Base-by-base conservation (phyloP, 2,329 filamentous ascomycete genomes). In the Apiospora hydei region DNA sequence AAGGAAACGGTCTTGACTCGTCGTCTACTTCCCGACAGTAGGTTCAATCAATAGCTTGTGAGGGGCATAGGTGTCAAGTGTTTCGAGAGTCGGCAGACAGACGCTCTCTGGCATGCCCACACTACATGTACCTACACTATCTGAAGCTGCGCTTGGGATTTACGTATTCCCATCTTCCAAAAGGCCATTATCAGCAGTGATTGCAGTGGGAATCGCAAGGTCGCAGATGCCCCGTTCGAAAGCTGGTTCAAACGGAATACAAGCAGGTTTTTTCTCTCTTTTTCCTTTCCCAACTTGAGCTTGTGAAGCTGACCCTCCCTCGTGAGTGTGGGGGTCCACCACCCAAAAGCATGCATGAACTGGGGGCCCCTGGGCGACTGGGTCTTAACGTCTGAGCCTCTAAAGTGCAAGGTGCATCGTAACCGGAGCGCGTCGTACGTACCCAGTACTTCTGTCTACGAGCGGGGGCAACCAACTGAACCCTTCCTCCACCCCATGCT, bases 311-410 rank as follows among this genome's bases (percentile, higher is more conserved):
- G 57, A 64, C 57, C 57, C 57, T 64, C 57, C 57, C 57, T 41
- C 34, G 57, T 41, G 57, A 64, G 57, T 64, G 57, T 64, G 57
- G 57, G 57, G 57, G 57, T 64, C 57, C 57, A 64, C 57, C 57
- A 64, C 57, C 57, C 57, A 64, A 41, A 64, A 41, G 57, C 57
- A 64, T 64, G 57, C 57, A 64, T 64, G 57, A 64, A 64, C 57
- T 64, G 57, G 57, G 57, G 57, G 30, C 34, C 47, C 51, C 57
- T 64, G 57, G 30, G 7, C 34, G 21, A 41, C 18, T 64, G 57
- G 57, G 57, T 64, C 57, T 34, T 41, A 64, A 64, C 21, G 57
- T 34, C 57, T 41, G 57, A 64, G 57, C 30, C 57, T 64, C 57
- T 64, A 41, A 64, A 18, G 57, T 64, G 34, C 57, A 41, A 64